Base-by-base conservation (phyloP, 139 green algal genomes). In the Zygnema circumcarinatum region DNA sequence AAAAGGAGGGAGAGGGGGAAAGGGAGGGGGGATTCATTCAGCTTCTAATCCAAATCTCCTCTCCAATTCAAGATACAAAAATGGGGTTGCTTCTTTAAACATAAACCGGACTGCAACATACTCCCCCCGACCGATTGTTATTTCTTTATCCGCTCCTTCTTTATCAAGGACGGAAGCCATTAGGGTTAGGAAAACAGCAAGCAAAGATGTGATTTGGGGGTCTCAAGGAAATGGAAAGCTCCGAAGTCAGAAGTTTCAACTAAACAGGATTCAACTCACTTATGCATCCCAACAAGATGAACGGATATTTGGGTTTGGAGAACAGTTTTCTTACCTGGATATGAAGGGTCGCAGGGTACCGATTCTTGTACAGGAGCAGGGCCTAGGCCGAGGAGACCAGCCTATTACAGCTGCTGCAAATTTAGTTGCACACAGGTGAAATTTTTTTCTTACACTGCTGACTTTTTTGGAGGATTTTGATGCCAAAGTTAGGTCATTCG, bases 341-440 rank as follows among this genome's bases (percentile, higher is more conserved):
- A 62, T 89, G 53, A 91, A 89, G 53, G 89, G 89, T 21, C 53
- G 39, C 1, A 75, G 87, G 11, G 52, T 92, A 42, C 86, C 87
- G 20, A 74, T 92, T 39, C 68, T 92, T 22, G 78, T 85, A 36
- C 76, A 76, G 1, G 89, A 92, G 82, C 89, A 92, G 76, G 89
- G 89, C 41, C 75, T 92, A 20, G 89, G 89, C 69, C 80, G 89
- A 32, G 89, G 89, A 25, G 68, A 78, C 0, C 81, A 91, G 67
- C 89, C 89, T 38, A 62, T 90, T 38, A 92, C 89, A 35, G 69
- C 56, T 1, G 32, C 38, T 2, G 73, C 84, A 32, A 89, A 92
- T 38, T 29, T 52, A 3, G 0, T 74, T 39, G 79, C 76, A 38
- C 29, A 76, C 11, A 78, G 85, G 31, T 62, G 16, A 7, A 62